A percentile compares a stretch with the other conserved stretches of the same genome.
These are phyloP conservation scores for Vickermania ingenoplastis DNA, from an alignment of 208 protist species.

Conservation along the genomic window DNA sequence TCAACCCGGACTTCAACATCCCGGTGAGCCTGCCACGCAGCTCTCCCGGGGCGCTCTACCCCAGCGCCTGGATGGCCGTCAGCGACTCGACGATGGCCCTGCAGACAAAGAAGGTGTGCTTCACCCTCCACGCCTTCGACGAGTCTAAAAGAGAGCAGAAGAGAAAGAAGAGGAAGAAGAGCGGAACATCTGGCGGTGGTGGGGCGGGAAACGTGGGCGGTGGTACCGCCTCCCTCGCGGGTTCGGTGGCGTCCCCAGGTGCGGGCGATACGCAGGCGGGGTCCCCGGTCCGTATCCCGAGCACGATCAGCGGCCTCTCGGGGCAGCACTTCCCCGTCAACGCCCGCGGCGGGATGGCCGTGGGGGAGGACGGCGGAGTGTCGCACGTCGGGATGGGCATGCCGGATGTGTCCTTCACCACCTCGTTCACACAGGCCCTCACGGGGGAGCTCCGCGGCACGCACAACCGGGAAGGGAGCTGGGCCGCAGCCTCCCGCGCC, in stretches of 20 bases:
- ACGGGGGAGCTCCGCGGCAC: not conserved
- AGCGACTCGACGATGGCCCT: slow-evolving; percentile 32
- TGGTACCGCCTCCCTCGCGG: not conserved
- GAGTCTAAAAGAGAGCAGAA: slow-evolving; percentile 11
- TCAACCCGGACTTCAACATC: slow-evolving; percentile 36
- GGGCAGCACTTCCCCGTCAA: not conserved
- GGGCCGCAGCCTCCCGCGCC: too few relatives aligned
- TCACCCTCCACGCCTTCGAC: slow-evolving; percentile 20
- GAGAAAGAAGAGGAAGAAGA: not conserved
- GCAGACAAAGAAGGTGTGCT: slow-evolving; percentile 39
- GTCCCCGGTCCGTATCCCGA: not conserved
- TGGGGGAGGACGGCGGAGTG: too few relatives aligned
- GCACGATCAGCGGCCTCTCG: not conserved
- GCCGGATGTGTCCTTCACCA: not conserved
- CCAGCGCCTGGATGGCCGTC: slow-evolving; percentile 47
- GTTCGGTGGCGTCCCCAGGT: not conserved
- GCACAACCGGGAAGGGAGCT: not conserved
- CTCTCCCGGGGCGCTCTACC: slow-evolving; percentile 24
- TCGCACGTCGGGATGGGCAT: too few relatives aligned
- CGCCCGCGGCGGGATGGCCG: not conserved
- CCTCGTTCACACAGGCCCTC: not conserved
- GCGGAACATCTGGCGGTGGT: not conserved
- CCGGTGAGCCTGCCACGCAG: slow-evolving; percentile 42
- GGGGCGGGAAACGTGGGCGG: too few relatives aligned
- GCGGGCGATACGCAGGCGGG: not conserved